Evolutionary conservation across 2,329 filamentous ascomycete genomes (phyloP).

Genomic region (Fusarium nygamai): DNA sequence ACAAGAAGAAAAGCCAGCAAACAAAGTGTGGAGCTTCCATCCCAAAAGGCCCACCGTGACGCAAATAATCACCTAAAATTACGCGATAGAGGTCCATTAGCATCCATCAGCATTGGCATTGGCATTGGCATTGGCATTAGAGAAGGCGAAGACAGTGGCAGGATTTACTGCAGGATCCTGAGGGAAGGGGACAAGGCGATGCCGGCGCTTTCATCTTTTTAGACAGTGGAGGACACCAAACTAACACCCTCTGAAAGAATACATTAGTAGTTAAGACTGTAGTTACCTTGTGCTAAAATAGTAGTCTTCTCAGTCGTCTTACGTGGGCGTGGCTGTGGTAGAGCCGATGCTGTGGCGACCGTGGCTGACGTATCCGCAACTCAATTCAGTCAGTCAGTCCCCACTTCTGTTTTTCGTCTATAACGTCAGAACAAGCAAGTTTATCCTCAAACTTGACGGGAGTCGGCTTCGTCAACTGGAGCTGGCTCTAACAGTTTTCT

Average conservation of each 20-base stretch:
- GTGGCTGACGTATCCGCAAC: conserved; percentile 6
- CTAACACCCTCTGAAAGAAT: neutral
- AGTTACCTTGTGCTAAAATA: neutral
- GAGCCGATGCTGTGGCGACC: neutral
- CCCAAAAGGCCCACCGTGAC: conserved; percentile 27
- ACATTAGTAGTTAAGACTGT: neutral
- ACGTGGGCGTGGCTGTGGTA: conserved; percentile 9
- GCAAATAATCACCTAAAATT: conserved; percentile 30
- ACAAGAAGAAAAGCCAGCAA: neutral
- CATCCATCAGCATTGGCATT: neutral
- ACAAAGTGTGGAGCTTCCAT: conserved; percentile 9
- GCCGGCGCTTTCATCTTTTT: neutral
- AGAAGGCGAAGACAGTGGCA: neutral
- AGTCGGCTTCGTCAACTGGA: conserved; percentile 15
- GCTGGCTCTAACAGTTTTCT: neutral
- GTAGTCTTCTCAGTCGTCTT: neutral
- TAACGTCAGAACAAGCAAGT: conserved; percentile 23
- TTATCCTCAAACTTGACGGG: conserved; percentile 7
- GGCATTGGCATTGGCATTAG: neutral
- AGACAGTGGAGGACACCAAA: neutral
- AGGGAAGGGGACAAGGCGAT: neutral
- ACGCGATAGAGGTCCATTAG: conserved; percentile 16
- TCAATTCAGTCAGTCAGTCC: neutral
- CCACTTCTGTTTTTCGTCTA: neutral
- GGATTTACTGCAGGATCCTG: neutral